A percentile compares a stretch with the other conserved stretches of the same genome.
Evolutionary conservation across 2,329 filamentous ascomycete genomes (phyloP).

Genomic region (Alternaria ethzedia): DNA sequence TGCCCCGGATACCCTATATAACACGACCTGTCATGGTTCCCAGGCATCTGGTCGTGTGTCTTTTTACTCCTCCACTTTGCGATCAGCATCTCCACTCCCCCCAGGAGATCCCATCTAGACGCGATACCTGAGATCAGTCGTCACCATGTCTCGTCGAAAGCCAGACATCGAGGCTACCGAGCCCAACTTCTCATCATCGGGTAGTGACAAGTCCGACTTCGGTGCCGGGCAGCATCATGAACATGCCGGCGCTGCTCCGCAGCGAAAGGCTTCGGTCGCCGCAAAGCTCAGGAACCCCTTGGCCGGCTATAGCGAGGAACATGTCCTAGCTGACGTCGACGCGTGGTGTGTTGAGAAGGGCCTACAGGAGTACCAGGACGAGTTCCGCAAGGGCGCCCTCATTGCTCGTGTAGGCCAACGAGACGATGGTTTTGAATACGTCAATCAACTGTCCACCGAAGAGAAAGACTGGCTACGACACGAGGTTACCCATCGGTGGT

Average conservation of each 20-base stretch:
- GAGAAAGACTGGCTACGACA: slow-evolving; percentile 65
- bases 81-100: neutral
- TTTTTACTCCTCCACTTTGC: slow-evolving; percentile 10
- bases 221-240: slow-evolving; percentile 28
- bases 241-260: slow-evolving; percentile 17
- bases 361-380: slow-evolving; percentile 56
- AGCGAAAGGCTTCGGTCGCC: slow-evolving; percentile 30
- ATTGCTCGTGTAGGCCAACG: slow-evolving; percentile 55
- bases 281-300: slow-evolving; percentile 61
- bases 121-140: neutral
- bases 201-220: slow-evolving; percentile 33
- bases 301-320: slow-evolving; percentile 58
- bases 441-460: slow-evolving; percentile 58
- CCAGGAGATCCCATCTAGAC: neutral
- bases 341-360: slow-evolving; percentile 59
- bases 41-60: neutral
- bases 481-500: slow-evolving; percentile 72
- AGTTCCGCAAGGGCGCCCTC: slow-evolving; percentile 59
- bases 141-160: slow-evolving; percentile 29
- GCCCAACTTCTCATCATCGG: slow-evolving; percentile 25
- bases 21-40: slow-evolving; percentile 6
- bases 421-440: slow-evolving; percentile 56
- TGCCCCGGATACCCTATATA: slow-evolving; percentile 18
- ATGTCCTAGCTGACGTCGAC: slow-evolving; percentile 62
- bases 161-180: slow-evolving; percentile 38